Conservation (phyloP, 2,329 filamentous ascomycete species). For the Biscogniauxia mediterranea region DNA sequence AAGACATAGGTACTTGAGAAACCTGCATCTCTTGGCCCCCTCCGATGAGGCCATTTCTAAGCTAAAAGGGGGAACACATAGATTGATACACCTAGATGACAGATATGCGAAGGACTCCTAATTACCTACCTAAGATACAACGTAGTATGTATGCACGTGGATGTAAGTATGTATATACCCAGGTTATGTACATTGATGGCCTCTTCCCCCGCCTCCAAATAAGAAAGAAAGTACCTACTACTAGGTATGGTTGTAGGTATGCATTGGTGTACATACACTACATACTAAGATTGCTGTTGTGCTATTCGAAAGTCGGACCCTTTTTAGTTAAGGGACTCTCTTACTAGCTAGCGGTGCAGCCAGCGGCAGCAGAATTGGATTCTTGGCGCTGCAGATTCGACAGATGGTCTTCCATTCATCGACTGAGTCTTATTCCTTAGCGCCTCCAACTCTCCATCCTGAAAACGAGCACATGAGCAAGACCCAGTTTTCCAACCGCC, state of each 20-base stretch:
- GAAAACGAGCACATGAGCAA: slow-evolving; percentile 20
- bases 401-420: slow-evolving; percentile 11
- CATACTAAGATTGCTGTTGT: neutral
- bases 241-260: no score
- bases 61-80: no score
- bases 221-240: neutral
- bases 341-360: slow-evolving; percentile 9
- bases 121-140: no score
- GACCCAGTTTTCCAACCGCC: slow-evolving; percentile 17
- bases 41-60: no score
- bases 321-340: slow-evolving; percentile 10
- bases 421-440: slow-evolving; percentile 23
- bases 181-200: neutral
- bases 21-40: no score
- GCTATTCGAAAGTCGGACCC: slow-evolving; percentile 7
- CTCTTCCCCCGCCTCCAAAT: neutral
- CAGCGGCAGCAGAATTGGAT: slow-evolving; percentile 2
- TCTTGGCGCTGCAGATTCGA: slow-evolving; percentile 20
- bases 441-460: slow-evolving; percentile 16
- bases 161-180: no score
- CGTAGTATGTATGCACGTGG: no score
- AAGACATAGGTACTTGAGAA: no score
- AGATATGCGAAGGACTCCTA: no score
- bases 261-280: no score
- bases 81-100: no score